A percentile compares a stretch with the other conserved stretches of the same genome.
Evolutionary conservation across 805 yeast species (phyloP).

Genomic region (Teunomyces gatunensis): DNA sequence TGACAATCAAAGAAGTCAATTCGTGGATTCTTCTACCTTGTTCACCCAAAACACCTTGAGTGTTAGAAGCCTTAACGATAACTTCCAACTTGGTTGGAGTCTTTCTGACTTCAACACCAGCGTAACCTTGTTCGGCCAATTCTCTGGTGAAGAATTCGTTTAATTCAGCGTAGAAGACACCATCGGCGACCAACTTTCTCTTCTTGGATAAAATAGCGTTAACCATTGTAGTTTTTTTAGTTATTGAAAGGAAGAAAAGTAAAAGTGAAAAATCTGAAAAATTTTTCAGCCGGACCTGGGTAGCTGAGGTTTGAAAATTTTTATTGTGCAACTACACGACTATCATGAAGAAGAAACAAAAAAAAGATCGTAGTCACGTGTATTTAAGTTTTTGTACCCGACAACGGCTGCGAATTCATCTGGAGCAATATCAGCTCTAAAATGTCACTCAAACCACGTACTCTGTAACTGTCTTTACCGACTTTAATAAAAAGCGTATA

Average conservation of each 20-base stretch:
- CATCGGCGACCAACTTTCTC: conserved; percentile 99
- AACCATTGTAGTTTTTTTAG: conserved; percentile 19
- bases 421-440: neutral
- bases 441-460: neutral
- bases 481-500: neutral
- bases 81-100: conserved; percentile 98
- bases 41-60: conserved; percentile 98
- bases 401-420: neutral
- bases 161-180: conserved; percentile 99
- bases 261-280: neutral
- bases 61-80: conserved; percentile 98
- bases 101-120: conserved; percentile 99
- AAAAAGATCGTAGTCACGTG: too few species aligned
- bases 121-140: conserved; percentile 99
- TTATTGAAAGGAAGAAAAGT: neutral
- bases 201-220: conserved; percentile 76
- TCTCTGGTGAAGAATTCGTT: conserved; percentile 99
- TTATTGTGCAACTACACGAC: neutral
- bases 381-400: neutral
- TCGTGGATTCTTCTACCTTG: conserved; percentile 99
- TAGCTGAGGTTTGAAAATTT: neutral
- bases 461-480: neutral
- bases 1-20: conserved; percentile 94
- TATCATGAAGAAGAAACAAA: neutral
- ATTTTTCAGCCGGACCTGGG: neutral